These are phyloP conservation scores for Astragalus glycyphyllos DNA, from an alignment of 306 rosid species.

Conservation along the genomic window DNA sequence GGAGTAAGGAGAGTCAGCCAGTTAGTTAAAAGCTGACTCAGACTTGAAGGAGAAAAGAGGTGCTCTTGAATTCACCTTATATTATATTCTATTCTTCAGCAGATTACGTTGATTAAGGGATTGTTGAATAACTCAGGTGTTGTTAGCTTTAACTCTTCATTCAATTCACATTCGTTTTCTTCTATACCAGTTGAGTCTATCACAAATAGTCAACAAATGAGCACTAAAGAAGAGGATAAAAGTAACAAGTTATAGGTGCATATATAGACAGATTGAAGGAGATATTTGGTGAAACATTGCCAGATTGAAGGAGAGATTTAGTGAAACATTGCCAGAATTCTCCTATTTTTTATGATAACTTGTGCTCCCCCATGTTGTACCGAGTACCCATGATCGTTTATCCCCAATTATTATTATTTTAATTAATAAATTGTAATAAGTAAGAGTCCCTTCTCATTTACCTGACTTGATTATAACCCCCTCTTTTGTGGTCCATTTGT, in stretches of 20 bases:
- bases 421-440: background rate
- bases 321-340: background rate
- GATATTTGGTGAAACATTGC: background rate
- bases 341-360: background rate
- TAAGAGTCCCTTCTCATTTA: constrained; percentile 13
- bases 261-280: background rate
- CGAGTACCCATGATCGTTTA: constrained; percentile 3
- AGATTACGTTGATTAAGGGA: too few relatives aligned
- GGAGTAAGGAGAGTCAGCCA: background rate
- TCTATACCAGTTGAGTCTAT: background rate
- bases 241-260: background rate
- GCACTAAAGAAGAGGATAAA: background rate
- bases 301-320: background rate
- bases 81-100: too few relatives aligned
- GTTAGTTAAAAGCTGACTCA: background rate
- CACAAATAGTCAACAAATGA: background rate
- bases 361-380: constrained; percentile 8
- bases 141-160: background rate
- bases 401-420: background rate
- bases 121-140: too few relatives aligned
- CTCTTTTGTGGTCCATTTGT: constrained; percentile 20
- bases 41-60: background rate
- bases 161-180: background rate
- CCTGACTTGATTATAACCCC: constrained; percentile 8
- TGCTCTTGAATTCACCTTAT: too few relatives aligned